Conservation (phyloP, 2,329 filamentous ascomycete species). For the Pyrenochaeta sp. region DNA sequence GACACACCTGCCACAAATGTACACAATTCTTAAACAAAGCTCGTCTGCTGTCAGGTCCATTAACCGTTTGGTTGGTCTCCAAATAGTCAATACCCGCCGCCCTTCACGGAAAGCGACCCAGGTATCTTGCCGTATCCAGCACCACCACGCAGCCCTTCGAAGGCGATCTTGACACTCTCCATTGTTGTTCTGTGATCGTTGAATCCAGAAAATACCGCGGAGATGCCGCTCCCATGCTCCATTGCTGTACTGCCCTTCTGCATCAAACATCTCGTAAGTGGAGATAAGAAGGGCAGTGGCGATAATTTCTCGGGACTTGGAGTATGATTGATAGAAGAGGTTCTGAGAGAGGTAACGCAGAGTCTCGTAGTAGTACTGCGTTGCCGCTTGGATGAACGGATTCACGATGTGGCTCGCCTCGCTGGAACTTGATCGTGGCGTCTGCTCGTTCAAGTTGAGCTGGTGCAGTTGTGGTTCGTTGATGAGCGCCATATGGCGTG, state of each 20-base stretch:
- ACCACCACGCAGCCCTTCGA: slow-evolving; percentile 70
- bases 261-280: slow-evolving; percentile 73
- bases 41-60: slow-evolving; percentile 62
- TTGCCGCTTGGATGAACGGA: slow-evolving; percentile 48
- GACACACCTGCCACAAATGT: slow-evolving; percentile 64
- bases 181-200: slow-evolving; percentile 68
- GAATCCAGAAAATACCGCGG: slow-evolving; percentile 72
- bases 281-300: slow-evolving; percentile 68
- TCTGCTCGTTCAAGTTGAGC: slow-evolving; percentile 40
- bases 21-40: slow-evolving; percentile 62
- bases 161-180: slow-evolving; percentile 64
- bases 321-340: slow-evolving; percentile 66
- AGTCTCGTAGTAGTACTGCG: slow-evolving; percentile 70
- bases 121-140: slow-evolving; percentile 71
- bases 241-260: slow-evolving; percentile 51
- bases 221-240: slow-evolving; percentile 69
- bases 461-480: slow-evolving; percentile 29
- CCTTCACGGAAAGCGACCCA: slow-evolving; percentile 71
- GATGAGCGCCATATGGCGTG: slow-evolving; percentile 60
- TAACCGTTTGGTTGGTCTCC: slow-evolving; percentile 62
- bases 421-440: slow-evolving; percentile 12
- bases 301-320: slow-evolving; percentile 65
- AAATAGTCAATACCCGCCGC: slow-evolving; percentile 65
- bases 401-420: slow-evolving; percentile 26
- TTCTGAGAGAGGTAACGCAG: slow-evolving; percentile 69